Base-by-base conservation (phyloP, 768 basidiomycete species). In the Boletus eberwhitei region DNA sequence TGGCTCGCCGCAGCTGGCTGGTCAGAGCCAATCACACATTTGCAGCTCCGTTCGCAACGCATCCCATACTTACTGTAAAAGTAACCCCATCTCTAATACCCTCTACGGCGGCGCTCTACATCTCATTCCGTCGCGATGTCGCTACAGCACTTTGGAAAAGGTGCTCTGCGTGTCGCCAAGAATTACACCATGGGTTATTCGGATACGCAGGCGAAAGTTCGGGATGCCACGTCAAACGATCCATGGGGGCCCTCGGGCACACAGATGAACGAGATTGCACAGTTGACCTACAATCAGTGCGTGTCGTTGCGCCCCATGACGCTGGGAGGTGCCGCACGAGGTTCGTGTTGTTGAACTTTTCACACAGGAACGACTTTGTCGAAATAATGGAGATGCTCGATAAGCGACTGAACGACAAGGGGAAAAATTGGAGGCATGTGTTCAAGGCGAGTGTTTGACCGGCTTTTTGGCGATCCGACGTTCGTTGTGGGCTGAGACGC, bases 311-410 rank as follows among this genome's bases (percentile, higher is more conserved):
- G 16, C 11, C 24, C 17, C 8, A 37, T 11, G 26, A 17, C 26
- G 3, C 35, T 35, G n/a, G 52, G 16, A 39, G 21, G 19, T 34
- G n/a, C 19, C 2, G 19, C 34, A 52, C 12, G 41, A 43, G n/a
- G 39, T 17, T 19, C 40, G 19, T 48, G 39, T 42, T 29, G n/a
- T 22, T 50, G 47, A 51, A 29, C 31, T 22, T 34, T 41, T 40
- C 32, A 4, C 46, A 54, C 52, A 82, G 94, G 73, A 88, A 86
- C 55, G 95, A 98, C 65, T 99, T 99, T 70, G 93, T 98, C 13
- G 97, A 99, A 75, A 92, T 99, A 66, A 98, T 99, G 93, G 97
- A 99, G 77, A 97, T 98, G 93, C 80, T 99, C 46, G 97, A 98
- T 74, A 98, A 99, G 74, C 86, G 97, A 48, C 76, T 99, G 58